Evolutionary conservation across 306 rosid genomes (phyloP).

Genomic region (Cicer cuneatum): DNA sequence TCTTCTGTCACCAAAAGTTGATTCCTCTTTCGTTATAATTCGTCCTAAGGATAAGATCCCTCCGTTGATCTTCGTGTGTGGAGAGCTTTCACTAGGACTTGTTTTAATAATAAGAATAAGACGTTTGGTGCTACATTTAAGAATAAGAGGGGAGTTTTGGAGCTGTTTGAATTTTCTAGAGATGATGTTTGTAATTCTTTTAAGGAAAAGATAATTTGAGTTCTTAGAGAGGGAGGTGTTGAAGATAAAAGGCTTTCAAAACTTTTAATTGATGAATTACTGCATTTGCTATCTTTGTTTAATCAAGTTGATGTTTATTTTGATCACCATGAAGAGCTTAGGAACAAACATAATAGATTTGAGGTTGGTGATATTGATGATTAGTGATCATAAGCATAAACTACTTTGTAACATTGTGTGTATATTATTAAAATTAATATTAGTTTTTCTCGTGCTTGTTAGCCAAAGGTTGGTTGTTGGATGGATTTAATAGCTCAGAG

Average conservation of each 20-base stretch:
- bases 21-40: slow-evolving; percentile 78
- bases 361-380: slow-evolving; percentile 36
- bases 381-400: slow-evolving; percentile 30
- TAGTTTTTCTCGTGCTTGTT: background rate
- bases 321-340: slow-evolving; percentile 43
- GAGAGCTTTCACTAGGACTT: slow-evolving; percentile 72
- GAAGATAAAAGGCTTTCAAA: slow-evolving; percentile 79
- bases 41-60: slow-evolving; percentile 68
- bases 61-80: slow-evolving; percentile 68
- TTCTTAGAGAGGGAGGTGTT: slow-evolving; percentile 63
- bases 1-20: slow-evolving; percentile 82
- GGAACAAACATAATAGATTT: slow-evolving; percentile 39
- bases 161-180: slow-evolving; percentile 53
- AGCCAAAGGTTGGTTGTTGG: background rate
- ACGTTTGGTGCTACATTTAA: slow-evolving; percentile 82
- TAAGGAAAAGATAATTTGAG: slow-evolving; percentile 58
- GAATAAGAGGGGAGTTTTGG: slow-evolving; percentile 64
- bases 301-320: slow-evolving; percentile 77
- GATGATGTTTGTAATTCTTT: slow-evolving; percentile 25
- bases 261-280: slow-evolving; percentile 61
- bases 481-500: background rate
- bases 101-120: slow-evolving; percentile 71
- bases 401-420: background rate
- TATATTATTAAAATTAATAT: slow-evolving; percentile 5
- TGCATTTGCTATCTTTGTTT: slow-evolving; percentile 68